Evolutionary conservation across 192 early-diverging fungal genomes (phyloP), one percentile per base, ranked within the genome.

Genomic region (Podila clonocystis): DNA sequence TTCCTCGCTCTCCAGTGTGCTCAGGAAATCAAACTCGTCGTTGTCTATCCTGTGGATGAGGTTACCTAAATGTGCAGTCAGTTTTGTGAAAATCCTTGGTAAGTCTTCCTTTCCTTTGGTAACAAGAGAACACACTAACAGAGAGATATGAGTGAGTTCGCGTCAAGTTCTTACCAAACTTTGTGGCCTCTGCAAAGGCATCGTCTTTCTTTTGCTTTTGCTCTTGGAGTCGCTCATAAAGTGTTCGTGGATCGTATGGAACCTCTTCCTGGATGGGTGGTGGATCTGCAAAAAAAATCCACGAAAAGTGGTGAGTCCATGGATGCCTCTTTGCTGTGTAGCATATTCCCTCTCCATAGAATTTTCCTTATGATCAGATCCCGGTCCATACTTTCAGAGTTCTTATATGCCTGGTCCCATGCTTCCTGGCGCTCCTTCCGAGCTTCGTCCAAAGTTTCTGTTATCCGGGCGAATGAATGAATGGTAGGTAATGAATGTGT

Each of bases 181-280:
- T 84, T 13, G 83, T 90, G 12, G 85, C 85, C 71, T 94, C 93
- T 29, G 82, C 80, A 68, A 89, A 86, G 9, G 88, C 84, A 33
- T 92, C 93, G 36, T 85, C 85, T 60, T 94, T 94, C 38, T 84
- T 78, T 30, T 76, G 78, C 57, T 86, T 87, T 70, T 94, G 91
- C 68, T 92, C 93, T 68, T 92, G 91, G 19, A 94, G 75, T n/a
- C 88, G 88, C 72, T 94, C 93, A 65, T 87, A 94, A 19, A 94
- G 85, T 13, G 93, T 94, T 9, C 93, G 89, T 30, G 93, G 90
- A 63, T 94, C 93, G 68, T 92, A 92, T 1, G 83, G 74, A n/a
- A 68, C 82, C 33, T 82, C 71, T n/a, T 83, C 78, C 26, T 65
- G 26, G 13, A 82, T 76, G 74, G 58, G 91, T 55, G 77, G 77